These are phyloP conservation scores for Tylopilus sp. DNA, from an alignment of 768 basidiomycete genomes.

Conservation along the genomic window DNA sequence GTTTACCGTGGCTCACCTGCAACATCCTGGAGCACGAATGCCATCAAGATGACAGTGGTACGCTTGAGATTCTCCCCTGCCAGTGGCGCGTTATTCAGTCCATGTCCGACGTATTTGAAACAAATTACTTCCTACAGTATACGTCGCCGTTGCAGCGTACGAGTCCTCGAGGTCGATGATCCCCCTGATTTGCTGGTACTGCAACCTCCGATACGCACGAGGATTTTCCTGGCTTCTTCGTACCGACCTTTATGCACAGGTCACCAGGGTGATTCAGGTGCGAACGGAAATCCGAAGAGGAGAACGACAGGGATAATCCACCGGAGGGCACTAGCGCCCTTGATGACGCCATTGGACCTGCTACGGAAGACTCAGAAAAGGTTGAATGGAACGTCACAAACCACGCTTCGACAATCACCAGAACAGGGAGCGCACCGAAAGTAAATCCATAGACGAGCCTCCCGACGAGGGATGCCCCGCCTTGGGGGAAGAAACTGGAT, in stretches of 20 bases:
- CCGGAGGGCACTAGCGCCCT: constrained; percentile 28
- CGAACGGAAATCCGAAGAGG: constrained; percentile 29
- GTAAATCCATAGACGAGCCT: constrained; percentile 27
- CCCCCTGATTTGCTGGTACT: constrained; percentile 20
- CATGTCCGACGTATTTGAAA: too few relatives aligned
- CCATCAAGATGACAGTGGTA: constrained; percentile 29
- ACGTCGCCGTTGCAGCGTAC: constrained; percentile 26
- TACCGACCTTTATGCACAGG: too few relatives aligned
- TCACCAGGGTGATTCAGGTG: constrained; percentile 21
- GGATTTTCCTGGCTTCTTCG: not conserved
- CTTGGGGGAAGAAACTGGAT: constrained; percentile 23
- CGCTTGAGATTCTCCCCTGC: constrained; percentile 26
- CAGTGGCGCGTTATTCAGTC: too few relatives aligned
- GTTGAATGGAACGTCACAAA: too few relatives aligned
- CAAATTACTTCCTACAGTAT: constrained; percentile 20
- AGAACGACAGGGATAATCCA: constrained; percentile 33
- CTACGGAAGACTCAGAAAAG: not conserved
- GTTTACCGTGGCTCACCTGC: constrained; percentile 11
- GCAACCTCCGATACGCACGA: constrained; percentile 18
- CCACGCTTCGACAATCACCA: not conserved
- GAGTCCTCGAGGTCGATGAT: too few relatives aligned
- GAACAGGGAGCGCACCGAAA: constrained; percentile 23
- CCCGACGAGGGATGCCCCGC: constrained; percentile 18
- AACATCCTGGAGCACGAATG: constrained; percentile 27
- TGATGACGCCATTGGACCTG: constrained; percentile 25